These are phyloP conservation scores for Coemansia sp. DNA, from an alignment of 192 early-diverging fungal genomes.

Conservation along the genomic window DNA sequence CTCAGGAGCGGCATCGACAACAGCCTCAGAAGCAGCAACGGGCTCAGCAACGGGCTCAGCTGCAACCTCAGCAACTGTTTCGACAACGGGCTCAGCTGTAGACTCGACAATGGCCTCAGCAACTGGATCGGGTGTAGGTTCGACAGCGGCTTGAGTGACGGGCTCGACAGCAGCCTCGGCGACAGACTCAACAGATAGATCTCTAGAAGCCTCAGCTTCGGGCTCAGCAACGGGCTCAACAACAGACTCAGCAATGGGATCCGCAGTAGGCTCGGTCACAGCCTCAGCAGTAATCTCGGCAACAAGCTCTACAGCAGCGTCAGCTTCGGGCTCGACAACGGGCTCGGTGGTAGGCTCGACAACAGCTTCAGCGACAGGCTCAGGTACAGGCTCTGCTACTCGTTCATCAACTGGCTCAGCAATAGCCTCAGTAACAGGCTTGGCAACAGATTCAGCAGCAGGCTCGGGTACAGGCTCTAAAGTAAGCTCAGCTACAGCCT, in stretches of 20 bases:
- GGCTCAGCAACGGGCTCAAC: not conserved
- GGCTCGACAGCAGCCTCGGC: not conserved
- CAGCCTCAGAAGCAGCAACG: not conserved
- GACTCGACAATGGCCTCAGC: not conserved
- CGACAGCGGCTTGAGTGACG: not conserved
- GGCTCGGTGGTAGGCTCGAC: not conserved
- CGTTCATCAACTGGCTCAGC: not conserved
- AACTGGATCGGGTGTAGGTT: not conserved
- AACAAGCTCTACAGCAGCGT: not conserved
- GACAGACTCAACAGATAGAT: not conserved
- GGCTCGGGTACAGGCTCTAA: not conserved
- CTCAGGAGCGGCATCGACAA: not conserved
- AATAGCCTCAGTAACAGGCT: not conserved
- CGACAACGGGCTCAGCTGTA: not conserved
- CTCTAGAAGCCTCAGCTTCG: not conserved
- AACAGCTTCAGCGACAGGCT: not conserved
- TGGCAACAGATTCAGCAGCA: no score
- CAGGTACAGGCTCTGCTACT: not conserved
- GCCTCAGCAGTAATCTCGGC: slow-evolving; percentile 1
- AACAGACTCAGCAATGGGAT: not conserved
- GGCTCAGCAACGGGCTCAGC: not conserved
- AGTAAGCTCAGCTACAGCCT: slow-evolving; percentile 1
- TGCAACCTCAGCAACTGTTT: not conserved
- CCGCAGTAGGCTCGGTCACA: not conserved
- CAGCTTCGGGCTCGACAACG: not conserved